Percentiles rank a stretch among this genome's conserved stretches.
Conservation (phyloP, 805 yeast species). For the Candida chauliodis region DNA sequence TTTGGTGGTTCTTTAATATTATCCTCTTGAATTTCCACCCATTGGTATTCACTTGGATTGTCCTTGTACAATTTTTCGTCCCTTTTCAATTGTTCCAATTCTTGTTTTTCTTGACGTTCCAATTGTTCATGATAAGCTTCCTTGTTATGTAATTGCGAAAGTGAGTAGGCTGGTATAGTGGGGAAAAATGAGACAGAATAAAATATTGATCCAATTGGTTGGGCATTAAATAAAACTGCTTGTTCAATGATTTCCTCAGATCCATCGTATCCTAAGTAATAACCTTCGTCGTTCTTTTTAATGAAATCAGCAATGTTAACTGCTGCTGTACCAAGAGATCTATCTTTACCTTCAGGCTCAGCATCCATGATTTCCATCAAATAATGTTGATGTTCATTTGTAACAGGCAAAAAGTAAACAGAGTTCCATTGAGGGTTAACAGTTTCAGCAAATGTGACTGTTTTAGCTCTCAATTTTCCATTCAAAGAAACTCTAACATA, state of each 20-base stretch:
- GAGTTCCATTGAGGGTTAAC: conserved; percentile 58
- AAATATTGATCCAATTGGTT: conserved; percentile 44
- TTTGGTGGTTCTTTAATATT: conserved; percentile 32
- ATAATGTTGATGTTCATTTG: conserved; percentile 57
- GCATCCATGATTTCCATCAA: conserved; percentile 62
- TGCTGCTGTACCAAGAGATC: conserved; percentile 57
- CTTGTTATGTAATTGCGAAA: conserved; percentile 49
- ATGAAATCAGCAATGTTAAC: conserved; percentile 48
- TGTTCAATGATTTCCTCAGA: conserved; percentile 43
- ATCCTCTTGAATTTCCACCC: conserved; percentile 47
- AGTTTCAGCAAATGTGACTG: conserved; percentile 52
- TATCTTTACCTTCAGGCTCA: conserved; percentile 60
- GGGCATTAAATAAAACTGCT: conserved; percentile 37
- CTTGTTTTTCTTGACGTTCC: conserved; percentile 29
- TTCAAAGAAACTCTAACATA: conserved; percentile 58
- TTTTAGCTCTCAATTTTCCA: conserved; percentile 54
- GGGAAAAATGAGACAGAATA: conserved; percentile 67
- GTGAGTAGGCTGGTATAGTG: conserved; percentile 57
- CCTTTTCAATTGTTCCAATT: conserved; percentile 45
- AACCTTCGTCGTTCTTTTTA: conserved; percentile 45
- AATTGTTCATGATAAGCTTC: conserved; percentile 39
- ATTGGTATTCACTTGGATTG: conserved; percentile 61
- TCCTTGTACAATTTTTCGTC: conserved; percentile 51
- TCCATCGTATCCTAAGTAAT: conserved; percentile 50
- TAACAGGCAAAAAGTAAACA: conserved; percentile 57